phyloP scores from a whole-genome alignment of 2,329 filamentous ascomycete genomes.

The Sporothrix globosa region DNA sequence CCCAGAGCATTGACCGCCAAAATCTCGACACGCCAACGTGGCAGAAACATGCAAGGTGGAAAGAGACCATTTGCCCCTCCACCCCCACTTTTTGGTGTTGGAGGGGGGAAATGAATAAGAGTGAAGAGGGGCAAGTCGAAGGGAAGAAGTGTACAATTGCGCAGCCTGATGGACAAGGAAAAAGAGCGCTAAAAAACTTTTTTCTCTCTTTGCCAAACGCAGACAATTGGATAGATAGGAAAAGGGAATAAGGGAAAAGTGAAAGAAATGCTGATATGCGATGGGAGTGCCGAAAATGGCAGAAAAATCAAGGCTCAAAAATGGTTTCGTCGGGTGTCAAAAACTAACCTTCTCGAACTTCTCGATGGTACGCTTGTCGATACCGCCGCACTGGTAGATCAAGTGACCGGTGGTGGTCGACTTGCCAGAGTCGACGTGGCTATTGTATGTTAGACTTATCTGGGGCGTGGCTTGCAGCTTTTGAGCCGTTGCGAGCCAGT shows the following conservation, averaged over 20 bases:
- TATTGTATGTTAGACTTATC: conserved; percentile 41
- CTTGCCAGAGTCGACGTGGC: conserved; percentile 99
- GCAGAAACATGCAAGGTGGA: conserved; percentile 34
- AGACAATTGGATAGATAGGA: conserved; percentile 34
- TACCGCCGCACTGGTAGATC: conserved; percentile 99
- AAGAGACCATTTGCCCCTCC: conserved; percentile 32
- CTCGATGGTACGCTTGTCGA: conserved; percentile 99
- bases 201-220: conserved; percentile 26
- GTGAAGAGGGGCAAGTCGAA: conserved; percentile 25
- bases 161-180: conserved; percentile 32
- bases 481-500: neutral
- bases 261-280: neutral
- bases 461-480: neutral
- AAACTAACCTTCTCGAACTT: conserved; percentile 99
- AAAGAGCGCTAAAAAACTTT: conserved; percentile 38
- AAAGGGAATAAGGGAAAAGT: conserved; percentile 32
- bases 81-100: conserved; percentile 34
- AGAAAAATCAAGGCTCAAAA: conserved; percentile 10
- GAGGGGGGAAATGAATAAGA: conserved; percentile 22
- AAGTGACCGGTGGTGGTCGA: conserved; percentile 92
- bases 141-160: conserved; percentile 28
- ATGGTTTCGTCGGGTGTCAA: neutral
- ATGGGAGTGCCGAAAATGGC: conserved; percentile 9
- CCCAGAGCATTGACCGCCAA: conserved; percentile 28
- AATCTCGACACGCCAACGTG: conserved; percentile 35